These are phyloP conservation scores for Microcyclospora pomicola DNA, from an alignment of 2,329 filamentous ascomycete genomes.

Conservation along the genomic window DNA sequence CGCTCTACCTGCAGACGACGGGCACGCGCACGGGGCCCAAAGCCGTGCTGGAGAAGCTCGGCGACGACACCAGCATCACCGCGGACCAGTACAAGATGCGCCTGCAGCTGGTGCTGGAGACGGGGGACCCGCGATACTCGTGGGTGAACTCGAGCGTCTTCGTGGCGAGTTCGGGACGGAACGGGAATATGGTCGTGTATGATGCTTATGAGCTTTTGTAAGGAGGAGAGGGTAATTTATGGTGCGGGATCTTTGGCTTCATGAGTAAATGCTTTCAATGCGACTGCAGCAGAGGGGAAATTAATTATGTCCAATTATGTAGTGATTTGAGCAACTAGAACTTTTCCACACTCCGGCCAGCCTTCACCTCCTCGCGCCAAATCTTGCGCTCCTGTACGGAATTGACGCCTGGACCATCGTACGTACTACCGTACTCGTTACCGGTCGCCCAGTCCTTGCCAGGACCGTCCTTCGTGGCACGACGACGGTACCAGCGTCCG, in stretches of 20 bases:
- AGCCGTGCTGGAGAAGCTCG: constrained; percentile 12
- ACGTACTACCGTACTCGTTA: constrained; percentile 43
- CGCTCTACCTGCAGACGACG: constrained; percentile 16
- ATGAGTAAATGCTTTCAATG: no score
- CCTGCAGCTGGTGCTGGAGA: constrained; percentile 17
- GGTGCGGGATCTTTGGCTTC: no score
- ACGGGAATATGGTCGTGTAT: constrained; percentile 12
- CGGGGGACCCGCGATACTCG: constrained; percentile 15
- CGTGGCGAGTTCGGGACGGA: constrained; percentile 11
- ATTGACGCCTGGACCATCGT: constrained; percentile 44
- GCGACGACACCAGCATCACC: constrained; percentile 11
- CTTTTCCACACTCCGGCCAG: constrained; percentile 19
- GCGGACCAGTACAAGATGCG: constrained; percentile 18
- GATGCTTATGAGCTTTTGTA: constrained; percentile 15
- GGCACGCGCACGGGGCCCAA: constrained; percentile 16
- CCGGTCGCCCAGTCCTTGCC: constrained; percentile 45
- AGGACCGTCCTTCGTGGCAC: constrained; percentile 30
- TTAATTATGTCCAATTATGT: no score
- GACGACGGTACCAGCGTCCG: constrained; percentile 45
- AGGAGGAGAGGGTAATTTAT: not conserved
- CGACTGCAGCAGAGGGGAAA: no score
- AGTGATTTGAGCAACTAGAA: constrained; percentile 2
- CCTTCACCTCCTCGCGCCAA: constrained; percentile 37
- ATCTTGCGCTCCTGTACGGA: constrained; percentile 37
- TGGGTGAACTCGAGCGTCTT: constrained; percentile 16